Evolutionary conservation across 257 asterid species (phyloP).

Genomic region (Ilex aquifolium): DNA sequence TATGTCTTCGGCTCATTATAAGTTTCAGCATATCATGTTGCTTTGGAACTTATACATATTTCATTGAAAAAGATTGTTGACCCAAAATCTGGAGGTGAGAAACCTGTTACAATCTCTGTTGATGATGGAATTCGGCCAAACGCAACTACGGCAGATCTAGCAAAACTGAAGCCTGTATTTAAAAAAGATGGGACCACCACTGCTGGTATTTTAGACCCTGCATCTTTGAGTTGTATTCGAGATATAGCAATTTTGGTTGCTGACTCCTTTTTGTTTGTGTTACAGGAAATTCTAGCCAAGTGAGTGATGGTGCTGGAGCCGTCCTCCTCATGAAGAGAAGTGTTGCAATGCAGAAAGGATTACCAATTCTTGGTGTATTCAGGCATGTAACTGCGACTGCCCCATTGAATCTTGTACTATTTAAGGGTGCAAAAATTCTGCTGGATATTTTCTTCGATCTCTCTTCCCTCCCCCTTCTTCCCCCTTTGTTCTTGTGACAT

Average conservation of each 20-base stretch:
- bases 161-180: slow-evolving; percentile 84
- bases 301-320: slow-evolving; percentile 98
- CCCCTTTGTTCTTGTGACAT: too few species aligned
- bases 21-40: too few species aligned
- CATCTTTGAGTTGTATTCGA: not conserved
- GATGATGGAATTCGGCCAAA: slow-evolving; percentile 93
- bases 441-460: too few species aligned
- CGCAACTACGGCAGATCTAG: slow-evolving; percentile 54
- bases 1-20: too few species aligned
- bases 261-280: slow-evolving; percentile 8
- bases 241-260: slow-evolving; percentile 6
- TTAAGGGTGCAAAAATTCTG: too few species aligned
- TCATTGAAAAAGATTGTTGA: slow-evolving; percentile 59
- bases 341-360: slow-evolving; percentile 19
- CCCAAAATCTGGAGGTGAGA: slow-evolving; percentile 95
- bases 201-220: slow-evolving; percentile 51
- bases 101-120: slow-evolving; percentile 67
- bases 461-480: too few species aligned
- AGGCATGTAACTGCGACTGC: too few species aligned
- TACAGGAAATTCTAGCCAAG: slow-evolving; percentile 95
- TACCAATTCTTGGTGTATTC: too few species aligned
- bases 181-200: slow-evolving; percentile 98
- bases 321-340: slow-evolving; percentile 98
- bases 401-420: too few species aligned
- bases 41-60: not conserved